These are phyloP conservation scores for Arthrobotrys sphaeroides DNA, from an alignment of 2,329 filamentous ascomycete genomes.

Conservation along the genomic window DNA sequence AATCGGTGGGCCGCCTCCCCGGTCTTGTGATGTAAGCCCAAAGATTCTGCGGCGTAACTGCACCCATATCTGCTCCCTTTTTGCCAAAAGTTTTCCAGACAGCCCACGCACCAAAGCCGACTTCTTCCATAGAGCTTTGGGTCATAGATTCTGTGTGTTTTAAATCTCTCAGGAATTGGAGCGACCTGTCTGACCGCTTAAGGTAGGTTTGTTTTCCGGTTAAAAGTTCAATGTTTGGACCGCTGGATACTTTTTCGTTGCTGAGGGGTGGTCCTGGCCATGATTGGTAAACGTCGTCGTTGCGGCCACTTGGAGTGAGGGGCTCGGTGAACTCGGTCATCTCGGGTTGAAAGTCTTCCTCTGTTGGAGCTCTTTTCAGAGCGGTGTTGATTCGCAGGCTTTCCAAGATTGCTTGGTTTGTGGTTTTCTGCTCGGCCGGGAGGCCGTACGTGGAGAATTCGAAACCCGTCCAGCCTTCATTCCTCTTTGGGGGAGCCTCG, in stretches of 20 bases:
- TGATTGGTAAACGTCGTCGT: neutral
- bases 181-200: neutral
- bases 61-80: slow-evolving; percentile 1
- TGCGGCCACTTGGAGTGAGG: too few species aligned
- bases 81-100: neutral
- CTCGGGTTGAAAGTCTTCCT: neutral
- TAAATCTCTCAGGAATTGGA: neutral
- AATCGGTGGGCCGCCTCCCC: slow-evolving; percentile 32
- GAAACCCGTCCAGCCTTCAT: too few species aligned
- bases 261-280: too few species aligned
- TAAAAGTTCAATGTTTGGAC: too few species aligned
- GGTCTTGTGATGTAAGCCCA: slow-evolving; percentile 32
- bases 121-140: neutral
- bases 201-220: too few species aligned
- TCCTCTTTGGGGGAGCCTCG: too few species aligned
- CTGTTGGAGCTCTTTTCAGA: neutral
- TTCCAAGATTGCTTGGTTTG: too few species aligned
- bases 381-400: too few species aligned
- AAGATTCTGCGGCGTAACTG: slow-evolving; percentile 2
- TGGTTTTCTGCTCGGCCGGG: too few species aligned
- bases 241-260: too few species aligned
- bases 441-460: too few species aligned
- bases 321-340: neutral
- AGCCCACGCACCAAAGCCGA: neutral
- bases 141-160: neutral